Evolutionary conservation across 2,329 filamentous ascomycete species (phyloP).

Genomic region (Alternaria gansuensis): DNA sequence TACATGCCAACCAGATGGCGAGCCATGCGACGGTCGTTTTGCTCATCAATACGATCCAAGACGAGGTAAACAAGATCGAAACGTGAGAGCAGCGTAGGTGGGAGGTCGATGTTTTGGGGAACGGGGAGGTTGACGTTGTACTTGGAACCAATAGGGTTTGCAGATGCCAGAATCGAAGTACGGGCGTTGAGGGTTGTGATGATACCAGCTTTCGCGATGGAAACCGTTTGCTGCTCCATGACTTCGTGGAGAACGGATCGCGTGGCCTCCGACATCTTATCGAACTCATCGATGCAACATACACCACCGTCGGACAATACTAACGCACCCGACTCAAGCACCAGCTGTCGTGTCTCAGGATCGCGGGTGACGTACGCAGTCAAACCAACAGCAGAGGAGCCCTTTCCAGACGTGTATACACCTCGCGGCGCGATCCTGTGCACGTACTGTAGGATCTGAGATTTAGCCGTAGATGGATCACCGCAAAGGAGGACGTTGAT

Average conservation of each 20-base stretch:
- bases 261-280: conserved; percentile 80
- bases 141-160: conserved; percentile 96
- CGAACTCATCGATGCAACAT: conserved; percentile 82
- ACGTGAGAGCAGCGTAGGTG: conserved; percentile 90
- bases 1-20: conserved; percentile 97
- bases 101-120: conserved; percentile 96
- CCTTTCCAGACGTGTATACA: conserved; percentile 79
- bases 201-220: conserved; percentile 79
- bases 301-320: conserved; percentile 78
- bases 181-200: conserved; percentile 92
- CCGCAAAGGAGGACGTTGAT: conserved; percentile 97
- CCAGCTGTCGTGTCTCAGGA: conserved; percentile 75
- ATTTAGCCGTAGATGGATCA: conserved; percentile 96
- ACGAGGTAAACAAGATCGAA: conserved; percentile 98
- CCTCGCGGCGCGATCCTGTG: conserved; percentile 96
- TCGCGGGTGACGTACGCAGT: conserved; percentile 81
- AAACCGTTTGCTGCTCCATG: conserved; percentile 83
- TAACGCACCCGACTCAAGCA: conserved; percentile 77
- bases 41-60: conserved; percentile 91
- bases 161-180: conserved; percentile 94
- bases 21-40: conserved; percentile 84
- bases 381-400: conserved; percentile 77
- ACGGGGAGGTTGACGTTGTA: conserved; percentile 97
- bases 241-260: conserved; percentile 80
- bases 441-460: conserved; percentile 90